A percentile compares a stretch with the other conserved stretches of the same genome.
Conservation (phyloP, 164 flowering plant genomes). For the Vitis riparia region DNA sequence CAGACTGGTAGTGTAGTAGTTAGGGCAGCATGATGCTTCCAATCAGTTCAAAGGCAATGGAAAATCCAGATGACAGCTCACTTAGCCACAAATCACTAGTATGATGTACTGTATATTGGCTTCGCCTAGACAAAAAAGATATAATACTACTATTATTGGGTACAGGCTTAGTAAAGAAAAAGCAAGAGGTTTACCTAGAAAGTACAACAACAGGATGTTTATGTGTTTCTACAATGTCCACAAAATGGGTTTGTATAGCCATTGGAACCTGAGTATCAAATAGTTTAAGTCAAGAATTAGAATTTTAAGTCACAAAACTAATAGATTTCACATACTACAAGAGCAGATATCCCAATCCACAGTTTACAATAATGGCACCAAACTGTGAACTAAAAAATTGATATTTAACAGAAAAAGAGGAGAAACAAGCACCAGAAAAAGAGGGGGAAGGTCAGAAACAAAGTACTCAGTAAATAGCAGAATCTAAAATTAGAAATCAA, state of each 20-base stretch:
- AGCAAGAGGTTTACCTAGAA: conserved; percentile 45
- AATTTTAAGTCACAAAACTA: background rate
- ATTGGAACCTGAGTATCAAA: conserved; percentile 65
- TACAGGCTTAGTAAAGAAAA: background rate
- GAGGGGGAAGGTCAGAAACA: background rate
- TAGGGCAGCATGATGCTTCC: background rate
- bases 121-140: no score
- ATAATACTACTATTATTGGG: background rate
- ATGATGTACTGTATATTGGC: no score
- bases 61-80: background rate
- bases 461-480: background rate
- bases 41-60: background rate
- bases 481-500: no score
- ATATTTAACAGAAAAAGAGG: background rate
- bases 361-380: background rate
- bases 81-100: no score
- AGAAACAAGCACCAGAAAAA: background rate
- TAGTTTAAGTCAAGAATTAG: background rate
- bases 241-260: conserved; percentile 53
- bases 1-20: background rate
- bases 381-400: background rate
- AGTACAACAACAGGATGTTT: conserved; percentile 81
- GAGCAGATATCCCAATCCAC: background rate
- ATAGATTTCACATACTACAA: background rate
- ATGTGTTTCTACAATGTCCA: conserved; percentile 40